phyloP scores from a whole-genome alignment of 805 yeast species.

The Starmerella etchellsii region DNA sequence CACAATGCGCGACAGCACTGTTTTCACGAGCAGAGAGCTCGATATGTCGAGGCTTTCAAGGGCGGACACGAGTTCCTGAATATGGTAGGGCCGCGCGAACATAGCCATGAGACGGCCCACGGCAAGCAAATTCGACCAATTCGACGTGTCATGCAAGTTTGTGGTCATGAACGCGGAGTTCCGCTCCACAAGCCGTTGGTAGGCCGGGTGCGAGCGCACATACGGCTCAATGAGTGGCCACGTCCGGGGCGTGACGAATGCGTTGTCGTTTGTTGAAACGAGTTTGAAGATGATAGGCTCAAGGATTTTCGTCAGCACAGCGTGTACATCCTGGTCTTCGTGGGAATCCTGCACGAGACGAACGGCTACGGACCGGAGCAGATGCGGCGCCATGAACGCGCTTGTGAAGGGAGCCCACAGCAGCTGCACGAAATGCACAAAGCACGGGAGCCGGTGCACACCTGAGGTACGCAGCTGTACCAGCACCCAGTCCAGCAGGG shows the following conservation, averaged over 20 bases:
- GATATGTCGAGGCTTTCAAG: conserved; percentile 6
- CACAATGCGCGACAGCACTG: conserved; percentile 15
- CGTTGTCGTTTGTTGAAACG: conserved; percentile 12
- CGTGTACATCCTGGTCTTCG: neutral
- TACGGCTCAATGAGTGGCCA: conserved; percentile 15
- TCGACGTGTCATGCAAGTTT: conserved; percentile 8
- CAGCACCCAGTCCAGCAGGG: conserved; percentile 53
- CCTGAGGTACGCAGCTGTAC: conserved; percentile 35
- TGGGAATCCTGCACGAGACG: neutral
- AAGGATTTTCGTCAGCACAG: neutral
- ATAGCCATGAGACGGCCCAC: conserved; percentile 23
- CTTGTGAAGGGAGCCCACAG: conserved; percentile 54
- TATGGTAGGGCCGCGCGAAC: conserved; percentile 19
- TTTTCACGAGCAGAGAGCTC: conserved; percentile 3
- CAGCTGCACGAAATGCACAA: conserved; percentile 42
- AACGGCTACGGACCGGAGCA: conserved; percentile 3
- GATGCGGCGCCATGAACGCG: conserved; percentile 3
- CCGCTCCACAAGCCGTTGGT: conserved; percentile 11
- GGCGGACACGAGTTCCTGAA: conserved; percentile 12
- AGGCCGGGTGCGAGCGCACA: conserved; percentile 9
- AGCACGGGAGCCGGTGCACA: conserved; percentile 34
- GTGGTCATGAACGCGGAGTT: conserved; percentile 15
- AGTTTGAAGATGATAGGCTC: conserved; percentile 11
- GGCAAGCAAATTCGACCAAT: conserved; percentile 11
- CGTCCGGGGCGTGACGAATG: conserved; percentile 14